Base-by-base conservation (phyloP, 257 asterid species). In the Rhazya stricta region DNA sequence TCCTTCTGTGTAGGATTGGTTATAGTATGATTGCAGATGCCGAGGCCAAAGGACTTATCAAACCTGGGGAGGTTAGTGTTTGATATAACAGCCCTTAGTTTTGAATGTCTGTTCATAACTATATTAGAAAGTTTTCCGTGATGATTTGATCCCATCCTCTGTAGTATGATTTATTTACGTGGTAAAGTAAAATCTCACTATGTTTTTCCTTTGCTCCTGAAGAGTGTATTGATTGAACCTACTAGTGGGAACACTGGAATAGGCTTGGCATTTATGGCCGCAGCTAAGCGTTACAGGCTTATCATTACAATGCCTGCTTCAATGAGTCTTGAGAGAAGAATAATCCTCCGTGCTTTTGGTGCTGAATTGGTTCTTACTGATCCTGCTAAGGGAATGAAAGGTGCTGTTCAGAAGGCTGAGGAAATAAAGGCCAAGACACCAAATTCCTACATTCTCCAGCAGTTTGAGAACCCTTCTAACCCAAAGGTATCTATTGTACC, bases 211-310 rank as follows among this genome's bases (percentile, higher is more conserved):
- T 83, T 78, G 67, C 71, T 80, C 48, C 15, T 85, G 83, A 63
- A 92, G 99, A 92, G 92, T 80, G 89, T 92, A 72, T 91, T 94
- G 72, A 92, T 94, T 53, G 99, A 94, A 61, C 94, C 96, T 30
- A 94, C 99, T 9, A 94, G 99, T 83, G 98, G 98, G 2, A 94
- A 92, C 86, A 94, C 98, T 5, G 98, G 98, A 23, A 91, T 94
- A 48, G 98, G 97, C 8, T 82, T 94, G 91, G 98, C 99, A 50
- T 94, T 94, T 86, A 88, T 94, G 87, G 96, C 99, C 27, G 97
- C 99, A 43, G 96, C 96, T 29, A 94, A 88, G 82, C 89, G 92
- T 53, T 92, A 94, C 85, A 88, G 85, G 85, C 98, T 92, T 76
- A 87, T 94, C 82, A 91, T 92, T 54, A 87, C 92, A 50, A 94